Base-by-base conservation (phyloP, 805 yeast genomes). In the Millerago galiae region DNA sequence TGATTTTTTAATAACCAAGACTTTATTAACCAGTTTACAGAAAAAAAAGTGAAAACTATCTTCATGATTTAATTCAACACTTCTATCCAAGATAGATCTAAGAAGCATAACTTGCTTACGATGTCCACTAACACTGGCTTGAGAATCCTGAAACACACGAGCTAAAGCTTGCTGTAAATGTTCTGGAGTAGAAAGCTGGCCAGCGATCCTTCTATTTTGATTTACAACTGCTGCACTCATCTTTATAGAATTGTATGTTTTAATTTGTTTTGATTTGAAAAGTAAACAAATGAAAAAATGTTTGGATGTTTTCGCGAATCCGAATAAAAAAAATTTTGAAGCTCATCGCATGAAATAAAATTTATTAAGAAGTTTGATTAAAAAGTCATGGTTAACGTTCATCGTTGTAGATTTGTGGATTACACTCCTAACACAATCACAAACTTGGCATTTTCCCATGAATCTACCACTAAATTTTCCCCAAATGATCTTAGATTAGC, bases 381-480 rank as follows among this genome's bases (percentile, higher is more conserved):
- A 27, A 6, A 5, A 27, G 16, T 16, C 14, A 44, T 47, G 48
- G 42, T 50, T 8, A 53, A 51, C 26, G 40, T 91, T 51, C 97
- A 91, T 63, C 77, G 97, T 56, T 85, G 96, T 61, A 74, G 96
- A 42, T 91, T 93, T 65, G 88, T 89, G 63, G 96, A 91, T 61
- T 85, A 78, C 53, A 77, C 82, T 11, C 91, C 97, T 4, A 89
- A 83, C 41, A 77, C 87, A 17, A 82, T 91, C 42, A 87, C 97
- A 0, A 75, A 95, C 1, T 63, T 84, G 40, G 82, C 86, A 3
- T 91, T 89, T 60, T 83, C 91, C 28, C 85, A 79, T 57, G 59
- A 63, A 5, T 74, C 86, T 0, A 63, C 68, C 4, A 60, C 65
- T 16, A 68, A 69, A 36, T 52, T 67, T 25, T 68, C 79, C 1